Base-by-base conservation (phyloP, 176 grass and related monocot genomes). In the Thalia dealbata region DNA sequence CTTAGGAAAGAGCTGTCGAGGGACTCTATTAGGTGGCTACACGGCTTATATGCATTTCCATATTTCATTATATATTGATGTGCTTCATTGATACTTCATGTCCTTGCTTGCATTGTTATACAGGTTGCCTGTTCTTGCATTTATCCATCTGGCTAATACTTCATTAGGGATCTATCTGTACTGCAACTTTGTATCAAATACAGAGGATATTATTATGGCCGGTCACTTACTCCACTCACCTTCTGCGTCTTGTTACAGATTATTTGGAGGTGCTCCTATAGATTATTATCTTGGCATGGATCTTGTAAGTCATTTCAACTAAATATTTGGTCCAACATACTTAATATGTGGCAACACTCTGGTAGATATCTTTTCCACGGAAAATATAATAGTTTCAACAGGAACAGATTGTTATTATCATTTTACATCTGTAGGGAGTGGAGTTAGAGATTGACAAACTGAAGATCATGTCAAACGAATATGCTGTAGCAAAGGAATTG, bases 281-380 rank as follows among this genome's bases (percentile, higher is more conserved):
- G 76, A 92, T 61, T 82, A 73, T 41, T 82, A 84, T 74, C 84
- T 87, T 45, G 82, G 84, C 56, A 80, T 80, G 81, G 84, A 85
- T 42, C 67, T 92, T 86, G 92, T 88, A 88, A 76, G 80, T 83
- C 27, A 55, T 73, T 56, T 56, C 22, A 27, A 12, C 61, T 64
- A 15, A 29, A 64, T 64, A 14, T 30, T 28, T 30, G 25, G 27
- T 15, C 4, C 5, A 16, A 64, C 26, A 5, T 14, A 27, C 1
- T 27, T 15, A 14, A 15, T 6, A 15, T 13, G 10, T 4, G 14
- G 25, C 10, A 14, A 30, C 14, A 30, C 9, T 30, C 5, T 3
- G 14, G 22, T 72, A 52, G 14, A 10, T 26, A 13, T 54, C 21
- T 52, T 21, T 29, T 14, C 13, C 14, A 14, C 32, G 11, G 3